Evolutionary conservation across 129 eudicot species (phyloP), one percentile per base, ranked within the genome.

Genomic region (Flaveria robusta): DNA sequence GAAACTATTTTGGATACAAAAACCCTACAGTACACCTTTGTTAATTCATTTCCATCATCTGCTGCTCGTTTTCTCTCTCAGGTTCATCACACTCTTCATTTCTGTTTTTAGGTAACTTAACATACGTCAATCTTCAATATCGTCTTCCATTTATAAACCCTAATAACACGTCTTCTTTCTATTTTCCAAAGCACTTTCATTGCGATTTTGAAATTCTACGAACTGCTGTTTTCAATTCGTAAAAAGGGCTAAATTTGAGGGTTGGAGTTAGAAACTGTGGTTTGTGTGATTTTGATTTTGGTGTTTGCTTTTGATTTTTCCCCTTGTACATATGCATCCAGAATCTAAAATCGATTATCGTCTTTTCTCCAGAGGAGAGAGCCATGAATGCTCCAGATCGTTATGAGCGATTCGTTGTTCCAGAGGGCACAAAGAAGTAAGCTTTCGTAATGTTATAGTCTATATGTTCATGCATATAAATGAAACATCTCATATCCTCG

Each of bases 331-430:
- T 51, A 11, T 43, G 47, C 47, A 43, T 43, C 9, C 14, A 52
- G 65, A 24, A 42, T 39, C 31, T 7, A 9, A 68, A 23, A 9
- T 8, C 64, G 55, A 52, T 27, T 54, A 26, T 65, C 47, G 13
- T 52, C 23, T 66, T 72, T 18, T 34, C 43, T 20, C 5, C 49
- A 80, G 68, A 52, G 66, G 41, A 67, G 56, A 66, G 75, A 67
- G 58, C 59, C 75, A 91, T 91, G 97, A 91, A 91, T 72, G 97
- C 96, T 15, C 95, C 97, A 1, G 96, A 91, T 60, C 92, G 97
- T 54, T 91, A 91, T 77, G 97, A 91, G 80, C 86, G 96, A 42
- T 91, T 91, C 65, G 97, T 91, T 66, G 97, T 91, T 29, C 97
- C 97, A 0, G 96, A 91, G 78, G 92, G 97, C 43, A 91, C 88